Conservation (phyloP, 2,329 filamentous ascomycete species). For the Apiospora aurea region DNA sequence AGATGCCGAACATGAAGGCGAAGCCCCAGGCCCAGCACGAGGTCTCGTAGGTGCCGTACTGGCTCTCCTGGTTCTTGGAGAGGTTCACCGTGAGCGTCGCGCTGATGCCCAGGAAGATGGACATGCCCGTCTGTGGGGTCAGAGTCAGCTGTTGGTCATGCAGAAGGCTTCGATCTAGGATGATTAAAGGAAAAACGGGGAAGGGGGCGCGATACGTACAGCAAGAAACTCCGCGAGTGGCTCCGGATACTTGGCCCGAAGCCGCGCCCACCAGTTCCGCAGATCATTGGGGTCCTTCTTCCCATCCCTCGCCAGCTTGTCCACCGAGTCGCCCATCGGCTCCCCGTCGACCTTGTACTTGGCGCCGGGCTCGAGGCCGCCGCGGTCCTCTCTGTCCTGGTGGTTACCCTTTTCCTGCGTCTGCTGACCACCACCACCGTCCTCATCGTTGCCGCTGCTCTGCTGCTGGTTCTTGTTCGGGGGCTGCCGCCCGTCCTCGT, state of each 20-base stretch:
- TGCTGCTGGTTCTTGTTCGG: slow-evolving; percentile 29
- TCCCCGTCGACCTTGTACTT: slow-evolving; percentile 38
- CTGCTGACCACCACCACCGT: slow-evolving; percentile 21
- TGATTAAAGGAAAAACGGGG: not conserved
- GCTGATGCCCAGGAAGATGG: slow-evolving; percentile 38
- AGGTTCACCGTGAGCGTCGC: slow-evolving; percentile 40
- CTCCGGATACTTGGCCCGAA: slow-evolving; percentile 40
- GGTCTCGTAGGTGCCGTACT: slow-evolving; percentile 39
- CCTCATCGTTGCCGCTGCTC: slow-evolving; percentile 31
- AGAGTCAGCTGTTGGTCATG: not conserved
- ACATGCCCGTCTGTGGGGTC: slow-evolving; percentile 33
- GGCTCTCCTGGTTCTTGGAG: slow-evolving; percentile 32
- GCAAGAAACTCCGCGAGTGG: slow-evolving; percentile 39
- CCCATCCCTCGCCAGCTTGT: slow-evolving; percentile 33
- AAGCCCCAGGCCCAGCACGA: slow-evolving; percentile 41
- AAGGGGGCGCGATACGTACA: slow-evolving; percentile 28
- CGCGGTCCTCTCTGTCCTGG: slow-evolving; percentile 29
- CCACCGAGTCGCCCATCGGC: slow-evolving; percentile 34
- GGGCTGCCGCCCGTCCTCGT: slow-evolving; percentile 24
- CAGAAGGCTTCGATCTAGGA: too few relatives aligned
- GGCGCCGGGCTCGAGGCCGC: not conserved
- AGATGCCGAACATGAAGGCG: slow-evolving; percentile 42
- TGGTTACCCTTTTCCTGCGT: slow-evolving; percentile 27
- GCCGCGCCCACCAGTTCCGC: slow-evolving; percentile 40
- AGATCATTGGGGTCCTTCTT: slow-evolving; percentile 34